Evolutionary conservation across 352 stramenopile genomes (phyloP).

Genomic region (Globisporangium ultimum): DNA sequence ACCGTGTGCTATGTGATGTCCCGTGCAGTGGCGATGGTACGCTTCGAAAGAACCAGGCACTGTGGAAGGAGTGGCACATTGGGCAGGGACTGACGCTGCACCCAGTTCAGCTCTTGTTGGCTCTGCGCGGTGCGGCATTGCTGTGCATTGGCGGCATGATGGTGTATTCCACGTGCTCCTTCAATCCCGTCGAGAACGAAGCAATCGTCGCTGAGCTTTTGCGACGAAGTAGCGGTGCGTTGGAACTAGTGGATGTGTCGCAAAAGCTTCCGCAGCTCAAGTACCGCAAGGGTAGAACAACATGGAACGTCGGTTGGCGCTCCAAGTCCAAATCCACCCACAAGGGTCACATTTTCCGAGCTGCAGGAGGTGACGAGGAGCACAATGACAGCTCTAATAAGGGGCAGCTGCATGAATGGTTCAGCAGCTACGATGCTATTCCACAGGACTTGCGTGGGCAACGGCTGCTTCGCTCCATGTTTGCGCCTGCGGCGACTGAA

Average conservation of each 20-base stretch:
- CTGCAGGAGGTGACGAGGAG: slow-evolving; percentile 10
- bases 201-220: slow-evolving; percentile 96
- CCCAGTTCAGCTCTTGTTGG: slow-evolving; percentile 91
- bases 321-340: slow-evolving; percentile 85
- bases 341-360: slow-evolving; percentile 75
- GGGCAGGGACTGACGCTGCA: slow-evolving; percentile 91
- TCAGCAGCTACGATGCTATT: slow-evolving; percentile 54
- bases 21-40: slow-evolving; percentile 98
- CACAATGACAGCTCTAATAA: neutral
- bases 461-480: slow-evolving; percentile 81
- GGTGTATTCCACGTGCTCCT: slow-evolving; percentile 97
- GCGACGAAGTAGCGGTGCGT: slow-evolving; percentile 70
- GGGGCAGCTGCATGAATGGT: slow-evolving; percentile 73
- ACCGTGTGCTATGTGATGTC: slow-evolving; percentile 98
- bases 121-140: slow-evolving; percentile 86
- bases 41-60: slow-evolving; percentile 94
- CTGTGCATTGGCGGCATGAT: slow-evolving; percentile 90
- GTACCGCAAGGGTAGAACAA: slow-evolving; percentile 42
- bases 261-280: slow-evolving; percentile 53
- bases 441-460: slow-evolving; percentile 59
- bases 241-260: slow-evolving; percentile 90
- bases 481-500: slow-evolving; percentile 48
- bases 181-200: slow-evolving; percentile 99
- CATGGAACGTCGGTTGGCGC: slow-evolving; percentile 80
- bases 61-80: slow-evolving; percentile 95